Evolutionary conservation across 1,284 basidiomycete species (phyloP).

Genomic region (Ceratobasidium sp.): DNA sequence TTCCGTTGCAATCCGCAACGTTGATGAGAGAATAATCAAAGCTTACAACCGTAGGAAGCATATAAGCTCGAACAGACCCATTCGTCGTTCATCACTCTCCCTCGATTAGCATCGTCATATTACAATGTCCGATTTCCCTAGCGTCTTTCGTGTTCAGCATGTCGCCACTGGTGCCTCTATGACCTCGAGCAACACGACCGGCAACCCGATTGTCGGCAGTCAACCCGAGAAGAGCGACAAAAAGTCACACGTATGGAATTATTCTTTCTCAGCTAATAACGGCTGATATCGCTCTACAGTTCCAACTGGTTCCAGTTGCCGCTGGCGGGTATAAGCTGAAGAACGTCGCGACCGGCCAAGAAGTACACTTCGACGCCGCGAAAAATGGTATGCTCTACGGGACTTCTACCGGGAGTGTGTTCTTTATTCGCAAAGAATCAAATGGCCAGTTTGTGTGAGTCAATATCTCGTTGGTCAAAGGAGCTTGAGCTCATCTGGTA

Average conservation of each 20-base stretch:
- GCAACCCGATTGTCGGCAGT: background rate
- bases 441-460: background rate
- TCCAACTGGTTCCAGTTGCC: no score
- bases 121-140: background rate
- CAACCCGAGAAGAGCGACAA: background rate
- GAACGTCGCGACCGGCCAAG: no score
- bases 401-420: background rate
- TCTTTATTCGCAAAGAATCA: background rate
- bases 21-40: no score
- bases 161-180: background rate
- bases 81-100: background rate
- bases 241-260: background rate
- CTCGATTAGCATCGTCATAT: background rate
- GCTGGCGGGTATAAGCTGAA: no score
- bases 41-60: background rate
- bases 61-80: background rate
- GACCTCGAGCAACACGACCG: background rate
- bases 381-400: no score
- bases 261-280: background rate
- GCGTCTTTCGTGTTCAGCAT: background rate
- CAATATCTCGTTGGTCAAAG: background rate
- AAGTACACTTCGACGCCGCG: no score
- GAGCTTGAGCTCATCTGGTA: background rate
- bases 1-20: no score
- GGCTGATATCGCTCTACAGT: no score